Conservation (phyloP, 371 early-diverging fungal genomes). For the Mortierella sp. region DNA sequence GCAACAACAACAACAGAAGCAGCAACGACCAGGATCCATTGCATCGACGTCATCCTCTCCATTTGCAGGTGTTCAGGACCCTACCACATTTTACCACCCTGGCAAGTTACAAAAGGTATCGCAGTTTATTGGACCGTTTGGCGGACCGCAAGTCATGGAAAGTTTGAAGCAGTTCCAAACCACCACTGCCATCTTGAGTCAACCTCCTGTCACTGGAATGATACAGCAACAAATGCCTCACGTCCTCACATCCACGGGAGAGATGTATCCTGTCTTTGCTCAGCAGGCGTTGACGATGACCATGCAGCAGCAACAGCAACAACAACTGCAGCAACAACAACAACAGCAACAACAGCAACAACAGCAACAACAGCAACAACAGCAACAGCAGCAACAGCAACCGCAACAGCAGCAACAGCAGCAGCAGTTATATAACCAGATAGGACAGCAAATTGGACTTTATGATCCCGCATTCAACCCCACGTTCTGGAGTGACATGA, state of each 20-base stretch:
- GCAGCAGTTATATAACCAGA: conserved; percentile 37
- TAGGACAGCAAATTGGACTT: conserved; percentile 41
- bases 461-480: conserved; percentile 37
- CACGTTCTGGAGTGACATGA: conserved; percentile 35
- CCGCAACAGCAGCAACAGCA: conserved; percentile 28
- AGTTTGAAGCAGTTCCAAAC: conserved; percentile 52
- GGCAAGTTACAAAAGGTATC: conserved; percentile 52
- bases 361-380: conserved; percentile 33
- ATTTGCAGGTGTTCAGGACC: conserved; percentile 19
- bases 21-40: conserved; percentile 16
- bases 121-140: conserved; percentile 48
- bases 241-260: conserved; percentile 18
- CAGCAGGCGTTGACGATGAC: conserved; percentile 44
- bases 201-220: conserved; percentile 19
- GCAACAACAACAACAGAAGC: conserved; percentile 11
- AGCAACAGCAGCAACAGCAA: conserved; percentile 18
- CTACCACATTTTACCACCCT: conserved; percentile 11
- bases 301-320: conserved; percentile 40
- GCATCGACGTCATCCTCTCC: conserved; percentile 13
- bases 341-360: conserved; percentile 27
- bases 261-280: conserved; percentile 21
- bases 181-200: conserved; percentile 37
- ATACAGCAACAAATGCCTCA: conserved; percentile 12
- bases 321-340: conserved; percentile 22
- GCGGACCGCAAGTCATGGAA: conserved; percentile 48